Evolutionary conservation across 148 eudicot genomes (phyloP).

Genomic region (Heliosperma pusillum): DNA sequence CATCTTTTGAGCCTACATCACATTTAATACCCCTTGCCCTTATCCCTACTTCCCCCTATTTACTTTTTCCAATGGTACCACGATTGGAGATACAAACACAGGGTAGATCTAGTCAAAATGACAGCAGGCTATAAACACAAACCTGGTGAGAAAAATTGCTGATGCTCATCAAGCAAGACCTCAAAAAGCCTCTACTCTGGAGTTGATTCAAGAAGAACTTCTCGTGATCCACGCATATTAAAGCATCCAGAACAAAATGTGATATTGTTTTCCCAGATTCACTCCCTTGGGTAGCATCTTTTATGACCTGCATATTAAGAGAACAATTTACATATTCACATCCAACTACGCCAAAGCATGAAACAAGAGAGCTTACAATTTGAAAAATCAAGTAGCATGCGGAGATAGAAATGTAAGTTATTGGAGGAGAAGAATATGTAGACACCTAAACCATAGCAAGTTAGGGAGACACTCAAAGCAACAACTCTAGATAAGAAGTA

Average conservation of each 20-base stretch:
- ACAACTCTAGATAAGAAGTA: not conserved
- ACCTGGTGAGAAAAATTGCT: conserved; percentile 80
- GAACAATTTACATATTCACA: not conserved
- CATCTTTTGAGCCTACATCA: not conserved
- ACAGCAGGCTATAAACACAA: conserved; percentile 11
- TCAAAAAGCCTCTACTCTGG: conserved; percentile 94
- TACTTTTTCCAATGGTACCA: not conserved
- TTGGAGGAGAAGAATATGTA: not conserved
- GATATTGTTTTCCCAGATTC: conserved; percentile 90
- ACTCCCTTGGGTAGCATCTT: conserved; percentile 93
- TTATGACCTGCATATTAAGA: conserved; percentile 51
- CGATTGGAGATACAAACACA: not conserved
- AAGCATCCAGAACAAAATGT: conserved; percentile 75
- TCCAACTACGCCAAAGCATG: not conserved
- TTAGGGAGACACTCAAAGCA: not conserved
- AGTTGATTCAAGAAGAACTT: conserved; percentile 87
- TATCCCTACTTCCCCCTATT: not conserved
- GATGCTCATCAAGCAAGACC: conserved; percentile 84
- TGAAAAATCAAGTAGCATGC: conserved; percentile 5
- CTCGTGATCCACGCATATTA: conserved; percentile 85
- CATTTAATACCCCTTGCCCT: not conserved
- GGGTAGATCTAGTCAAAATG: not conserved
- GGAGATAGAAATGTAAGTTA: not conserved
- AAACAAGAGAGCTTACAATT: not conserved
- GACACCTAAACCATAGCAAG: not conserved